These are phyloP conservation scores for Fomitopsis palustris DNA, from an alignment of 1,284 basidiomycete genomes.

Conservation along the genomic window DNA sequence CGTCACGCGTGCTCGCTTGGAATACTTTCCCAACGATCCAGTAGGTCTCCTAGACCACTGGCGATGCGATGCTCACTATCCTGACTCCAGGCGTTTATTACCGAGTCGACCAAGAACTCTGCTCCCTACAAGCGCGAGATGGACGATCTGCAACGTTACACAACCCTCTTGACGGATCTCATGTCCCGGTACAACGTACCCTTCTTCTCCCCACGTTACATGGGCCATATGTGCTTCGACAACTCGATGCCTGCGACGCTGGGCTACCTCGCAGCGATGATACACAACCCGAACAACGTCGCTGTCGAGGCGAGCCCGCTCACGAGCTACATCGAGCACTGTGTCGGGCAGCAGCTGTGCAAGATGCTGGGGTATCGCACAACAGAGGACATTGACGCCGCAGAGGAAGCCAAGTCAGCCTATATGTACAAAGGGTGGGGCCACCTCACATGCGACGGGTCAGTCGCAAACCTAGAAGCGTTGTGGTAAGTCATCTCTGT, in stretches of 20 bases:
- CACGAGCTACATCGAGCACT: constrained; percentile 36
- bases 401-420: constrained; percentile 4
- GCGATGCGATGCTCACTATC: neutral
- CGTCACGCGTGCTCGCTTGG: constrained; percentile 9
- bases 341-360: constrained; percentile 40
- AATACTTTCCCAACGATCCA: constrained; percentile 16
- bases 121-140: constrained; percentile 13
- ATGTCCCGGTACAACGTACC: constrained; percentile 32
- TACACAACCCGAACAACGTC: constrained; percentile 45
- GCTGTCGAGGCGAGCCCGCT: constrained; percentile 39
- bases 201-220: constrained; percentile 41
- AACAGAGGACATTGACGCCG: constrained; percentile 1
- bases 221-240: constrained; percentile 39
- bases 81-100: constrained; percentile 18
- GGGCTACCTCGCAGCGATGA: constrained; percentile 34
- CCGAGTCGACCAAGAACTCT: constrained; percentile 13
- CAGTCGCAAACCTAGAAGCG: constrained; percentile 45
- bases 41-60: constrained; percentile 1
- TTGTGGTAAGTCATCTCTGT: constrained; percentile 33
- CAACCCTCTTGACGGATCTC: constrained; percentile 13
- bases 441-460: constrained; percentile 42
- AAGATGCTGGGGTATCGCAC: constrained; percentile 36
- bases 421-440: constrained; percentile 33
- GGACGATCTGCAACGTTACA: constrained; percentile 12
- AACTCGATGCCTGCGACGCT: constrained; percentile 35